Evolutionary conservation across 2,329 filamentous ascomycete genomes (phyloP).

Genomic region (Stemphylium vesicarium): DNA sequence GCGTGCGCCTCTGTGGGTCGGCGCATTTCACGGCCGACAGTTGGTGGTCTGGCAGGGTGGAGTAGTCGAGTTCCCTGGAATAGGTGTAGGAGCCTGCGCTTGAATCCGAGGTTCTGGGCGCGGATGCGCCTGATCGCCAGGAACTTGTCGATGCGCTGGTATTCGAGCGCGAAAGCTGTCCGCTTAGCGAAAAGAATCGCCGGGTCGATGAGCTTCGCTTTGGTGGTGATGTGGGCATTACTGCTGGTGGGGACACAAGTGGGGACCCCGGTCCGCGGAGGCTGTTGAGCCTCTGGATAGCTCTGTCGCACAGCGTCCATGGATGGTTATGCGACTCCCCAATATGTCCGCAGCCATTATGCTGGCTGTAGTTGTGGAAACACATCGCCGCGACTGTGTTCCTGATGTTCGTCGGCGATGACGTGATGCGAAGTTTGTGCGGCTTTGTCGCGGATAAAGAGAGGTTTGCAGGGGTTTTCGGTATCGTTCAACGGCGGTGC

Average conservation of each 20-base stretch:
- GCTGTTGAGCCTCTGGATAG: slow-evolving; percentile 28
- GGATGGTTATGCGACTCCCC: slow-evolving; percentile 32
- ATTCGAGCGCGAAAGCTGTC: slow-evolving; percentile 31
- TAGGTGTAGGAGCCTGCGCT: slow-evolving; percentile 19
- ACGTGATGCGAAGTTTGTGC: slow-evolving; percentile 6
- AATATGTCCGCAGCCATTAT: slow-evolving; percentile 45
- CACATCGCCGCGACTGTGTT: slow-evolving; percentile 26
- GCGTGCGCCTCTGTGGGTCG: slow-evolving; percentile 23
- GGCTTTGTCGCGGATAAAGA: background rate
- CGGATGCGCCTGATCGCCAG: slow-evolving; percentile 15
- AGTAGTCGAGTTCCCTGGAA: slow-evolving; percentile 22
- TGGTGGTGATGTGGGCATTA: slow-evolving; percentile 17
- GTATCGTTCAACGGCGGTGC: slow-evolving; percentile 4
- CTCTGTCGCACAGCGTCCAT: slow-evolving; percentile 39
- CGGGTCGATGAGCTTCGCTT: slow-evolving; percentile 31
- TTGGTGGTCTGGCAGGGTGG: slow-evolving; percentile 36
- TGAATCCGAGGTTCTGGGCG: slow-evolving; percentile 20
- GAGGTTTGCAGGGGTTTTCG: slow-evolving; percentile 9
- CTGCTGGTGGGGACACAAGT: slow-evolving; percentile 25
- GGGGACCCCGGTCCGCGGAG: slow-evolving; percentile 40
- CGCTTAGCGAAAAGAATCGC: slow-evolving; percentile 35
- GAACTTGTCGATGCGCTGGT: slow-evolving; percentile 26
- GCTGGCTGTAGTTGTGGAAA: slow-evolving; percentile 43
- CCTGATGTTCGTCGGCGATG: slow-evolving; percentile 1
- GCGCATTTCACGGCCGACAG: slow-evolving; percentile 29